phyloP scores from a whole-genome alignment of 768 basidiomycete species.

The Leccinum olivaceopallidum region DNA sequence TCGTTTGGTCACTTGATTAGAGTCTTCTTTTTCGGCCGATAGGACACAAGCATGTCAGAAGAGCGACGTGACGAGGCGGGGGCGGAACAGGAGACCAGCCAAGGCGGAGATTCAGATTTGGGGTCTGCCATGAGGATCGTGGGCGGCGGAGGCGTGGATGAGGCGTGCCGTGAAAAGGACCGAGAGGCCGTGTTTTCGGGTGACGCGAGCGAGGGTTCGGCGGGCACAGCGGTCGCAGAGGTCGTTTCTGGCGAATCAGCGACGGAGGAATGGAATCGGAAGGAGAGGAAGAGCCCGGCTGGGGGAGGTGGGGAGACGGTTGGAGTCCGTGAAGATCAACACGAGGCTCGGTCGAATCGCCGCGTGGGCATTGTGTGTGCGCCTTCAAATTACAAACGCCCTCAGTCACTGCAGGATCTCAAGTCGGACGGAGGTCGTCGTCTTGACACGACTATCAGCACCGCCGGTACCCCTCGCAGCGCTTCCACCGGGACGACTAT shows the following conservation, averaged over 20 bases:
- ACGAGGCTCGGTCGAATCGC: constrained; percentile 40
- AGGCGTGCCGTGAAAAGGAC: constrained; percentile 22
- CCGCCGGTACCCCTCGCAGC: constrained; percentile 7
- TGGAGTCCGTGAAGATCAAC: constrained; percentile 23
- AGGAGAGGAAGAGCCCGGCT: constrained; percentile 2
- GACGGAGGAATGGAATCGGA: neutral
- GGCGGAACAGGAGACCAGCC: neutral
- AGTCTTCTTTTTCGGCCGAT: constrained; percentile 5
- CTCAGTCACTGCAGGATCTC: constrained; percentile 32
- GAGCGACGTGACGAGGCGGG: constrained; percentile 3
- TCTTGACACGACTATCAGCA: constrained; percentile 16
- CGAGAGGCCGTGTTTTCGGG: constrained; percentile 24
- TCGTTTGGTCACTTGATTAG: constrained; percentile 3
- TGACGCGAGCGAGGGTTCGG: constrained; percentile 20
- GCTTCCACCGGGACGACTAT: constrained; percentile 8
- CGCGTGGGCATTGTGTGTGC: constrained; percentile 45
- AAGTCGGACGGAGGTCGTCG: constrained; percentile 15
- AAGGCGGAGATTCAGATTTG: constrained; percentile 25
- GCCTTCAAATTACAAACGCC: constrained; percentile 37
- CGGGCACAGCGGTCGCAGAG: constrained; percentile 4
- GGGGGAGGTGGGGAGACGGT: constrained; percentile 25
- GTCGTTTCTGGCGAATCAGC: constrained; percentile 11
- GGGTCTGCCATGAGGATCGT: constrained; percentile 27
- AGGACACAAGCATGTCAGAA: constrained; percentile 4
- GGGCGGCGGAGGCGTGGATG: constrained; percentile 24